A percentile compares a stretch with the other conserved stretches of the same genome.
Conservation (phyloP, 2,329 filamentous ascomycete species). For the Pezicula rhizophila region DNA sequence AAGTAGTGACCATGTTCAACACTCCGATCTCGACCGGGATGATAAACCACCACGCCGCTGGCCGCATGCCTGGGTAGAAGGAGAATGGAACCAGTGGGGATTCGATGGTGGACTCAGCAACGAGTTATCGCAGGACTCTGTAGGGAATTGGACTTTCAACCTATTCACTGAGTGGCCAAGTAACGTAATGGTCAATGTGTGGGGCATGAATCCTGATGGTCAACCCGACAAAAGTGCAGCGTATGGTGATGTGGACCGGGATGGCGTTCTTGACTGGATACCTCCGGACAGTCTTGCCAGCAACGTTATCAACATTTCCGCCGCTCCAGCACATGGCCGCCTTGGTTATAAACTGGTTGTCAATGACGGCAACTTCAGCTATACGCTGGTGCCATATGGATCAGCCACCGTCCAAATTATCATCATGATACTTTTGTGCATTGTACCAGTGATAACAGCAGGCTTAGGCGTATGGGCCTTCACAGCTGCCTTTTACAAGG, state of each 20-base stretch:
- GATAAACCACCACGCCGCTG: constrained; percentile 38
- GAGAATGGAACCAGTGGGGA: constrained; percentile 57
- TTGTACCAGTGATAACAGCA: constrained; percentile 46
- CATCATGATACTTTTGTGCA: constrained; percentile 42
- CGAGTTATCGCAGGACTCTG: constrained; percentile 40
- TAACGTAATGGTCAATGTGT: constrained; percentile 55
- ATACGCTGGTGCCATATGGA: constrained; percentile 45
- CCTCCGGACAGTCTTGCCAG: constrained; percentile 49
- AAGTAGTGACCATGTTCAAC: constrained; percentile 53
- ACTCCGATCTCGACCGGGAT: constrained; percentile 44
- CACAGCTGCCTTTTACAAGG: constrained; percentile 44
- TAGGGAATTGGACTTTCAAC: constrained; percentile 50
- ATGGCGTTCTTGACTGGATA: constrained; percentile 54
- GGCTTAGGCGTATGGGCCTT: constrained; percentile 46
- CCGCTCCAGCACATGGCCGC: constrained; percentile 36
- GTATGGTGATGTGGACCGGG: constrained; percentile 55
- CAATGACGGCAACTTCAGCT: constrained; percentile 48
- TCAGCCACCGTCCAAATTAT: constrained; percentile 45
- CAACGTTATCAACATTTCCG: constrained; percentile 52
- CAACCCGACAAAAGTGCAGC: constrained; percentile 53
- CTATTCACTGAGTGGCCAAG: constrained; percentile 60
- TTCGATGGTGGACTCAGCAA: constrained; percentile 55
- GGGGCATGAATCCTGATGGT: constrained; percentile 60
- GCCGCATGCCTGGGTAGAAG: constrained; percentile 59
- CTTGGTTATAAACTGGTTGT: constrained; percentile 46